A percentile compares a stretch with the other conserved stretches of the same genome.
Evolutionary conservation across 805 yeast species (phyloP).

Genomic region (Yamadazyma ubonensis): DNA sequence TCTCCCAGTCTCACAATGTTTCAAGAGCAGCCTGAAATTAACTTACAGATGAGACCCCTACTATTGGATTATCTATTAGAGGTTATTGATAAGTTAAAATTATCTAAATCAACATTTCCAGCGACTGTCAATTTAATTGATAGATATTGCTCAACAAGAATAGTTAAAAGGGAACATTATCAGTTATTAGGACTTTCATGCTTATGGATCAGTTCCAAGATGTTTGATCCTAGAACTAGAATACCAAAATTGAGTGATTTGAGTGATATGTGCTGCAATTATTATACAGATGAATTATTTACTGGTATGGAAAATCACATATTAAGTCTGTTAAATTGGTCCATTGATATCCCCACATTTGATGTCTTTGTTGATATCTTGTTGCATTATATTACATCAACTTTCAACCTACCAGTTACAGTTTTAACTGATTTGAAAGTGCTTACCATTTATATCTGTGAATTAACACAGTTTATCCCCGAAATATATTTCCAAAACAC

Average conservation of each 20-base stretch:
- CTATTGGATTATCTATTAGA: conserved; percentile 44
- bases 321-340: conserved; percentile 63
- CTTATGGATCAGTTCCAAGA: conserved; percentile 44
- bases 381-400: conserved; percentile 38
- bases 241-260: conserved; percentile 54
- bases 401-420: conserved; percentile 24
- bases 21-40: conserved; percentile 47
- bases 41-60: conserved; percentile 42
- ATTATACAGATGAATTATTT: conserved; percentile 54
- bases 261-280: conserved; percentile 55
- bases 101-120: conserved; percentile 42
- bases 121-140: conserved; percentile 43
- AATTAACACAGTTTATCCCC: conserved; percentile 61
- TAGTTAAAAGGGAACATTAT: conserved; percentile 45
- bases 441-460: conserved; percentile 62
- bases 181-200: conserved; percentile 43
- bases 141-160: conserved; percentile 43
- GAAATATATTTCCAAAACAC: conserved; percentile 55
- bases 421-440: conserved; percentile 46
- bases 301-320: conserved; percentile 68
- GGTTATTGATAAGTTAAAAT: conserved; percentile 39
- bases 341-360: conserved; percentile 57
- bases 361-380: conserved; percentile 62
- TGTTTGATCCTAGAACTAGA: conserved; percentile 54
- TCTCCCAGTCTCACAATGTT: conserved; percentile 33